Base-by-base conservation (phyloP, 1,284 basidiomycete genomes). In the Phaffia rhodozyma region DNA sequence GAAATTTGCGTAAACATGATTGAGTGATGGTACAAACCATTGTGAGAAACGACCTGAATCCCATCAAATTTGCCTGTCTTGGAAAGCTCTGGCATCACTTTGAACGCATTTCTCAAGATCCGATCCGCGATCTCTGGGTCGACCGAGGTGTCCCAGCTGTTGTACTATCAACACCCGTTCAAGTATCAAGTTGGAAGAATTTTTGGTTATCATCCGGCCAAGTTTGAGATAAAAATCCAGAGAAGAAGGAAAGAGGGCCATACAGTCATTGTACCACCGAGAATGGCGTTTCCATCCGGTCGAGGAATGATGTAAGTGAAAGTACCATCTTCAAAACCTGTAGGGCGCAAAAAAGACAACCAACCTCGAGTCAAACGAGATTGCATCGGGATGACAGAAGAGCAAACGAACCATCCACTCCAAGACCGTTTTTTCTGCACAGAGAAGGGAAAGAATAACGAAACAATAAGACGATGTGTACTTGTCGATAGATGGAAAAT, bases 261-360 rank as follows among this genome's bases (percentile, higher is more conserved):
- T 47, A 69, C 60, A 61, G 82, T 77, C 70, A 76, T 83, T 11
- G 81, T 81, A n/a, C 83, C 83, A 6, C 83, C 83, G 52, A 84
- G 71, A 66, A 83, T 75, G 47, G 75, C 79, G 27, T 78, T 76
- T 48, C 78, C 78, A 32, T 78, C 75, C 2, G 74, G 68, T 7
- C 83, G 80, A 11, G 83, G 81, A 65, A 84, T 84, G 56, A 83
- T 76, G 71, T 84, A 84, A 21, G 75, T 78, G 52, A 13, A 53
- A 13, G 25, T 53, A 53, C 52, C 52, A 53, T 53, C 52, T 20
- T 43, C 38, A 43, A 43, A 43, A 7, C 38, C 38, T 43, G 38
- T 2, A 16, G 2, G 5, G 38, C 38, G 2, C 13, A 11, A 43
- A 43, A 2, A 43, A 11, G 13, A 43, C 13, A 16, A 43, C 16